Evolutionary conservation across 2,329 filamentous ascomycete genomes (phyloP), one percentile per base, ranked within the genome.

Genomic region (Allantophomopsis cytisporea): DNA sequence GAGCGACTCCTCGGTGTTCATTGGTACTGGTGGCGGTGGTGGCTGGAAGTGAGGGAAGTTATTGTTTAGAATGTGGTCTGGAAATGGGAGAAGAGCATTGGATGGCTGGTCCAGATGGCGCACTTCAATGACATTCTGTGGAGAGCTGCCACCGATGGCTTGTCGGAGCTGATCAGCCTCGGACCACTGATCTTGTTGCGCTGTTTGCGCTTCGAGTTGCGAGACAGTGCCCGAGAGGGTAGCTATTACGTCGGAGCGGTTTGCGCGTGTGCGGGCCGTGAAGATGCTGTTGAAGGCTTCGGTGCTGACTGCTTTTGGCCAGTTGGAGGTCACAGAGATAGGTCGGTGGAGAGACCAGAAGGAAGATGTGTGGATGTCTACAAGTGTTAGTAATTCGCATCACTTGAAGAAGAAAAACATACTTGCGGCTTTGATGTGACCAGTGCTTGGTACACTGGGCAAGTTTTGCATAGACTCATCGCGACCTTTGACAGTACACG

Each of bases 311-410:
- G 71, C 66, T 50, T 74, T 77, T 41, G 83, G 91, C 54, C 94
- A 80, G 49, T 81, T 80, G 51, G 80, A 79, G 37, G 80, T 87
- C 48, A 95, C 76, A 40, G 86, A 94, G 54, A 98, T 89, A 35
- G 91, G 91, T 45, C 91, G 80, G 63, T 98, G 86, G 48, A 94
- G 81, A 46, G 88, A 93, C 68, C 96, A 96, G 70, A 98, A 96
- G 43, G 82, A 82, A 7, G 89, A 91, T 35, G 94, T 69, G 46
- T 83, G 80, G 44, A 96, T 72, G 54, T 93, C 91, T 96, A 48
- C 5, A 46, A 36, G 36, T 18, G n/a, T 40, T 42, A 36, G 56
- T 41, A 28, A 28, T 28, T 28, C 7, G 23, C 11, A 28, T 28
- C 8, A 8, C 23, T 28, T 50, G 5, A 15, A 17, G 35, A 23